These are phyloP conservation scores for Allium fistulosum DNA, from an alignment of 106 monocot genomes.

Conservation along the genomic window DNA sequence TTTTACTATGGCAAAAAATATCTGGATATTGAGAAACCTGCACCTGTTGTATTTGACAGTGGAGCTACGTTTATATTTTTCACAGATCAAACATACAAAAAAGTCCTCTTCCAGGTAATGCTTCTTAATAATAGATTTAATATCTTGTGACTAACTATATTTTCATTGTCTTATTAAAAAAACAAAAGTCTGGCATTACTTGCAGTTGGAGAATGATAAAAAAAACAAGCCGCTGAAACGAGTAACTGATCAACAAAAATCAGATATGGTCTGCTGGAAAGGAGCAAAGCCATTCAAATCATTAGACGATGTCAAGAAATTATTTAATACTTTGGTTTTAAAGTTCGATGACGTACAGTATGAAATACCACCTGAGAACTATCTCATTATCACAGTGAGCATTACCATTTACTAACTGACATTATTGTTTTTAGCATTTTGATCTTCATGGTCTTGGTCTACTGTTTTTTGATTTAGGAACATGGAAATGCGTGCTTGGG, in stretches of 20 bases:
- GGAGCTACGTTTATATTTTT: constrained; percentile 89
- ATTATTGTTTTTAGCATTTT: no score
- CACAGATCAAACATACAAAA: constrained; percentile 38
- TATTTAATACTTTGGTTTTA: constrained; percentile 41
- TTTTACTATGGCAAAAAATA: constrained; percentile 38
- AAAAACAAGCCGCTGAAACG: constrained; percentile 33
- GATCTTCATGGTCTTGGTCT: not conserved
- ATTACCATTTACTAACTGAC: not conserved
- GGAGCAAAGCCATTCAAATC: constrained; percentile 73
- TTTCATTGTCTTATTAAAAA: not conserved
- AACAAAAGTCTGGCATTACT: not conserved
- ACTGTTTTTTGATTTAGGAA: constrained; percentile 29
- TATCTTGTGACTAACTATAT: not conserved
- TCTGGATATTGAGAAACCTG: constrained; percentile 20
- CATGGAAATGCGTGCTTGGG: constrained; percentile 79
- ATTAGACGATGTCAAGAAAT: constrained; percentile 35
- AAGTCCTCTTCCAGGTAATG: constrained; percentile 46
- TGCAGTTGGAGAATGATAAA: constrained; percentile 44
- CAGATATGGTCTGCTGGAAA: constrained; percentile 77
- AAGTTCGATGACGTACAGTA: constrained; percentile 26
- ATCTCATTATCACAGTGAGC: constrained; percentile 55
- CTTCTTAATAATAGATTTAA: not conserved
- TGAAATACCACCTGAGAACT: constrained; percentile 54
- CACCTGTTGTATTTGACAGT: constrained; percentile 67
- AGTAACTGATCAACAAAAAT: constrained; percentile 34